Evolutionary conservation across 331 rosid genomes (phyloP).

Genomic region (Erythrophleum ivorense): DNA sequence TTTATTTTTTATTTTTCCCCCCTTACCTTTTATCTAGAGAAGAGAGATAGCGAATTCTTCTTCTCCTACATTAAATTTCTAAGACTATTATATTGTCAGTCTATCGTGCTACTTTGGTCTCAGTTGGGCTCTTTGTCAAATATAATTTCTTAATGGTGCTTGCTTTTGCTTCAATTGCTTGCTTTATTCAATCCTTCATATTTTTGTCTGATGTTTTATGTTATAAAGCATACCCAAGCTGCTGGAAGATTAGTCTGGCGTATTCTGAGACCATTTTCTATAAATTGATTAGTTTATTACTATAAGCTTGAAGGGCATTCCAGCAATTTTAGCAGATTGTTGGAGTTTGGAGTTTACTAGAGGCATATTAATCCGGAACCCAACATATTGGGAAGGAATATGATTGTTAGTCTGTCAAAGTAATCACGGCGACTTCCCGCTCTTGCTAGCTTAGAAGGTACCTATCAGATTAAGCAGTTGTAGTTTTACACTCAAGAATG

Average conservation of each 20-base stretch:
- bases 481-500: neutral
- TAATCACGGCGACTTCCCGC: neutral
- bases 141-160: neutral
- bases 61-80: too few species aligned
- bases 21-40: neutral
- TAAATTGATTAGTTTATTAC: neutral
- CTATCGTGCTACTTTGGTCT: neutral
- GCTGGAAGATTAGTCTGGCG: neutral
- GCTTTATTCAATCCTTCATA: conserved; percentile 22
- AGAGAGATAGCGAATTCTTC: neutral
- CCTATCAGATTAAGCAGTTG: conserved; percentile 6
- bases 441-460: conserved; percentile 11
- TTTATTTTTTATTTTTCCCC: neutral
- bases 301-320: neutral
- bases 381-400: conserved; percentile 5
- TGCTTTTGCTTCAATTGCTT: conserved; percentile 16
- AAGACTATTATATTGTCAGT: too few species aligned
- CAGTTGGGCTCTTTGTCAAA: neutral
- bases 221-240: conserved; percentile 2
- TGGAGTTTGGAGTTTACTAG: neutral
- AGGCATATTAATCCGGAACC: neutral
- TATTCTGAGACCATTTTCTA: neutral
- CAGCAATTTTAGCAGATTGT: neutral
- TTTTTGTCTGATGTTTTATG: conserved; percentile 20
- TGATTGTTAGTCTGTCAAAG: neutral